Conservation (phyloP, 1,284 basidiomycete species). For the Lignosus rhinocerotis region DNA sequence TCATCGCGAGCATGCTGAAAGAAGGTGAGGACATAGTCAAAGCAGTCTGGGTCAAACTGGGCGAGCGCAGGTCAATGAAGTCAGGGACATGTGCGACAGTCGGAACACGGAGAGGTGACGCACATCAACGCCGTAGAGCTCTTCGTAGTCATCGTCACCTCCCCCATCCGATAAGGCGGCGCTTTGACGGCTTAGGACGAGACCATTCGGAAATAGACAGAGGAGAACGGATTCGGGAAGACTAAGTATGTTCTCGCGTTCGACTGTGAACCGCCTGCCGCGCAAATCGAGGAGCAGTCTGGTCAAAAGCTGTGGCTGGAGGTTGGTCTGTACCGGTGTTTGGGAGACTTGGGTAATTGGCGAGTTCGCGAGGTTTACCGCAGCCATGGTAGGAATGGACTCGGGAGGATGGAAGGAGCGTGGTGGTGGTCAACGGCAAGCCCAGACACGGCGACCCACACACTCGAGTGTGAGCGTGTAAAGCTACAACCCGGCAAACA, state of each 20-base stretch:
- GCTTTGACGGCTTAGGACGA: conserved; percentile 89
- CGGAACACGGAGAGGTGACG: conserved; percentile 39
- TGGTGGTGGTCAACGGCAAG: conserved; percentile 15
- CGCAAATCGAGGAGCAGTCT: conserved; percentile 91
- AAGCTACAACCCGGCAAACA: background rate
- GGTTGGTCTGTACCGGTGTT: conserved; percentile 64
- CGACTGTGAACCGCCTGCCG: conserved; percentile 90
- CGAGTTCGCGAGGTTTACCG: conserved; percentile 58
- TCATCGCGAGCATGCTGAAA: conserved; percentile 85
- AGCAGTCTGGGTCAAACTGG: conserved; percentile 97
- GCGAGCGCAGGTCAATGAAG: conserved; percentile 4
- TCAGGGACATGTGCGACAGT: conserved; percentile 9
- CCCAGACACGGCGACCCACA: conserved; percentile 1
- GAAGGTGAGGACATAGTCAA: conserved; percentile 90
- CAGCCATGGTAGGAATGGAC: conserved; percentile 41
- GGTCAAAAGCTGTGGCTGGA: conserved; percentile 83
- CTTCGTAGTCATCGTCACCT: conserved; percentile 87
- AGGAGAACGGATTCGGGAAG: conserved; percentile 95
- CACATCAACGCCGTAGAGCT: conserved; percentile 95
- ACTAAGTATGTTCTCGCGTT: conserved; percentile 98
- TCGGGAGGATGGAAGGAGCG: conserved; percentile 5
- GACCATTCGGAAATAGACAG: conserved; percentile 96
- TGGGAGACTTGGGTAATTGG: conserved; percentile 88
- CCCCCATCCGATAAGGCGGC: conserved; percentile 71
- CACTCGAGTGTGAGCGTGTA: background rate